Base-by-base conservation (phyloP, 176 grass and related monocot species). In the Tillandsia leiboldiana region DNA sequence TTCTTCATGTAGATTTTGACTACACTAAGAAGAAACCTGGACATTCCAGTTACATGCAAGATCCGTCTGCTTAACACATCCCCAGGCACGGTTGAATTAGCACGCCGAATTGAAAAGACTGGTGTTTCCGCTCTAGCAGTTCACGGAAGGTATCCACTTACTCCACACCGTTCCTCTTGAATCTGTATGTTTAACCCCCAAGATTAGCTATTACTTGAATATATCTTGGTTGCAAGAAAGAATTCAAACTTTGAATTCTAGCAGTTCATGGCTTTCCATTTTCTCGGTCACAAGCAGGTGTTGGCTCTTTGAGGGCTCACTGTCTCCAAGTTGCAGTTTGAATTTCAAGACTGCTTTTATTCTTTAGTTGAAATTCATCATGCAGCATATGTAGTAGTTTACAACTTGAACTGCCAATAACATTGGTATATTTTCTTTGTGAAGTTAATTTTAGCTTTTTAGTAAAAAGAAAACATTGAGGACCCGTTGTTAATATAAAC, bases 101-200 rank as follows among this genome's bases (percentile, higher is more conserved):
- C 93, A 48, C 76, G 86, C 20, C 82, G 80, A 74, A 92, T 97
- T 67, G 93, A 97, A 79, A 97, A 97, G 75, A 85, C 72, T 68
- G 89, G 93, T 77, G 81, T 97, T 78, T 76, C 83, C 72, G 93
- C 89, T 77, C 79, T 97, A 51, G 93, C 83, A 70, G 84, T 97
- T 63, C 93, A 97, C 72, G 93, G 93, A 82, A 90, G 89, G 93
- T 97, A 77, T 70, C 66, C 18, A 15, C 50, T 23, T 10, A 12
- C 28, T 11, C 13, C 53, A 75, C 56, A 15, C 82, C 68, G 7
- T 69, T 83, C 48, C 26, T 53, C 53, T 23, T 26, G 71, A 73
- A 73, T 22, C n/a, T 26, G 48, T 8, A 17, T 65, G 26, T 26
- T 23, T 69, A 48, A 48, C 8, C 11, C 17, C 33, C 29, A 48